Conservation (phyloP, 768 basidiomycete genomes). For the Symmetrospora coprosmae region DNA sequence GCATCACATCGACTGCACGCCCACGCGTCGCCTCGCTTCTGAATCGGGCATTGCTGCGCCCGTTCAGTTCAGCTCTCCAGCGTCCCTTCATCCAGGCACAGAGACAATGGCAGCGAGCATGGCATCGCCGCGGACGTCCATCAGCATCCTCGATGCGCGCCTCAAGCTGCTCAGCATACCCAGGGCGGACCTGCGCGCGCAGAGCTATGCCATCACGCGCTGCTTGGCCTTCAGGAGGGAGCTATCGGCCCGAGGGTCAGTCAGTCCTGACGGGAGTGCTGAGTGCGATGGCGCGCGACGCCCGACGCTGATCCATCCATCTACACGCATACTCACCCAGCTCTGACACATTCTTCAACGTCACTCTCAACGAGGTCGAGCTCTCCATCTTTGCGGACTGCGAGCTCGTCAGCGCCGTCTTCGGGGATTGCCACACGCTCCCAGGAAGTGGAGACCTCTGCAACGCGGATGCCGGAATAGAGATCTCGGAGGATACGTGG, state of each 20-base stretch:
- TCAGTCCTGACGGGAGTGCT: background rate
- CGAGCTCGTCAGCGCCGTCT: conserved; percentile 42
- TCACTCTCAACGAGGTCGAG: conserved; percentile 52
- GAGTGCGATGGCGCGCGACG: background rate
- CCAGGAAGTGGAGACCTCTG: background rate
- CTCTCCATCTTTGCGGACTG: conserved; percentile 39
- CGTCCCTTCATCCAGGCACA: background rate
- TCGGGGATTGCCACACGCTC: conserved; percentile 46
- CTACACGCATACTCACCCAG: background rate
- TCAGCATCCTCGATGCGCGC: conserved; percentile 14
- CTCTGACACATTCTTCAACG: conserved; percentile 27
- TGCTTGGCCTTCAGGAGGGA: background rate
- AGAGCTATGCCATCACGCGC: conserved; percentile 8
- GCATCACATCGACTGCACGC: no score
- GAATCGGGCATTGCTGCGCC: no score
- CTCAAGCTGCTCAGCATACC: conserved; percentile 15
- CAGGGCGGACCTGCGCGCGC: background rate
- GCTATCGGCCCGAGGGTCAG: background rate
- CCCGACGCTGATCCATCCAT: background rate
- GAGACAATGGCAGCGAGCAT: no score
- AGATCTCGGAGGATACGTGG: conserved; percentile 58
- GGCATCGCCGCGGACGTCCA: background rate
- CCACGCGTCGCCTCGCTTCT: no score
- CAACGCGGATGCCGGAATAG: background rate
- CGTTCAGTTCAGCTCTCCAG: no score